phyloP scores from a whole-genome alignment of 371 early-diverging fungal species.

The Mucor racemosus region DNA sequence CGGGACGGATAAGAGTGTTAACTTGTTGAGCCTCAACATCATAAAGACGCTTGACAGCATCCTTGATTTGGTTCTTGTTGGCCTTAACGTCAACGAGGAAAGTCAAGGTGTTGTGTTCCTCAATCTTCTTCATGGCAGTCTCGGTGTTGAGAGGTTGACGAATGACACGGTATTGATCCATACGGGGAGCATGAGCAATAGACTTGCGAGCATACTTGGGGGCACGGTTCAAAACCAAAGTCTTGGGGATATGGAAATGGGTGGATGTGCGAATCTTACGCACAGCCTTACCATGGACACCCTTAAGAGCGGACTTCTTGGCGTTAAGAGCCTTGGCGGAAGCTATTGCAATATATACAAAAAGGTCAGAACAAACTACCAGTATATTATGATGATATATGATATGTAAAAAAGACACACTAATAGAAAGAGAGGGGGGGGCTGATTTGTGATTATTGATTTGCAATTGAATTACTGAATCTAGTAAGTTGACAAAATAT shows the following conservation, averaged over 20 bases:
- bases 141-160: constrained; percentile 96
- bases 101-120: constrained; percentile 98
- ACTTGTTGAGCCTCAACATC: constrained; percentile 92
- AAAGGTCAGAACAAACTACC: no score
- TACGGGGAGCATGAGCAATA: constrained; percentile 70
- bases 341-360: constrained; percentile 25
- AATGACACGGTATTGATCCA: constrained; percentile 89
- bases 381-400: no score
- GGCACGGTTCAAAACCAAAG: constrained; percentile 80
- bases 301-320: constrained; percentile 91
- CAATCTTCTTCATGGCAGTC: constrained; percentile 98
- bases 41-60: constrained; percentile 95
- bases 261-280: constrained; percentile 88
- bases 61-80: constrained; percentile 98
- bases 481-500: no score
- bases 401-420: no score
- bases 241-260: constrained; percentile 94
- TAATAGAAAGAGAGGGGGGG: no score
- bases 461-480: no score
- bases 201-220: constrained; percentile 94
- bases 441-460: no score
- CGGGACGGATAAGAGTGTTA: constrained; percentile 97
- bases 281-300: constrained; percentile 74
- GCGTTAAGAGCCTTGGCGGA: constrained; percentile 67
- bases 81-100: constrained; percentile 95